These are phyloP conservation scores for Boletus reticulatus DNA, from an alignment of 768 basidiomycete genomes.

Conservation along the genomic window DNA sequence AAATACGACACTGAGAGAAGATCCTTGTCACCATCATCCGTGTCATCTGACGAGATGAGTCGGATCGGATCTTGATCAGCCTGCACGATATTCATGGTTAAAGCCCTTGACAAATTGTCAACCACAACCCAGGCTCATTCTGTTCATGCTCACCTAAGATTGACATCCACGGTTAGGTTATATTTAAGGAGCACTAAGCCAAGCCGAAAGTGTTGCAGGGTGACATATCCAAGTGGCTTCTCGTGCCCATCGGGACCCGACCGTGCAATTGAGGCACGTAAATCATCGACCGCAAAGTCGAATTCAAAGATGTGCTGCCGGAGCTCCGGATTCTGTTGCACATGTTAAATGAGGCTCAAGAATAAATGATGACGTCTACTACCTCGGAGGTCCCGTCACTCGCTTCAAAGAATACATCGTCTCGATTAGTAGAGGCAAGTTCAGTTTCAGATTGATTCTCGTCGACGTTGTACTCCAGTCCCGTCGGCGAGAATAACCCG, in stretches of 20 bases:
- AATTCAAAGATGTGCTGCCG: conserved; percentile 75
- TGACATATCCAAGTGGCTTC: conserved; percentile 72
- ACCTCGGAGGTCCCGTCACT: conserved; percentile 60
- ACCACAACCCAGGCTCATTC: not conserved
- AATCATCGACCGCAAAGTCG: conserved; percentile 80
- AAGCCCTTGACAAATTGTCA: conserved; percentile 46
- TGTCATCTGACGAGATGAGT: conserved; percentile 62
- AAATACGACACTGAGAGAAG: conserved; percentile 78
- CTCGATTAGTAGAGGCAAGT: conserved; percentile 38
- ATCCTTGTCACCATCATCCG: conserved; percentile 49
- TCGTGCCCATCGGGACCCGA: conserved; percentile 62
- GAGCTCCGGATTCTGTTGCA: conserved; percentile 33
- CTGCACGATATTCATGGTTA: conserved; percentile 74
- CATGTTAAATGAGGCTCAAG: not conserved
- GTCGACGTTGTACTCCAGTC: conserved; percentile 69
- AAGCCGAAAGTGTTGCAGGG: conserved; percentile 75
- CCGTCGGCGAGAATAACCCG: conserved; percentile 50
- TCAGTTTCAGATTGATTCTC: conserved; percentile 49
- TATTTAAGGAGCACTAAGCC: conserved; percentile 74
- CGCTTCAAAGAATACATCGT: conserved; percentile 72
- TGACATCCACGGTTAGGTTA: conserved; percentile 84
- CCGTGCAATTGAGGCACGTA: conserved; percentile 78
- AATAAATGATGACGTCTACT: conserved; percentile 10
- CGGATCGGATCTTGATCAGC: conserved; percentile 49
- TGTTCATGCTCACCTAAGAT: conserved; percentile 54